Percentiles rank a stretch among this genome's conserved stretches.
phyloP scores from a whole-genome alignment of 345 rosid genomes.

The Citrus maxima region DNA sequence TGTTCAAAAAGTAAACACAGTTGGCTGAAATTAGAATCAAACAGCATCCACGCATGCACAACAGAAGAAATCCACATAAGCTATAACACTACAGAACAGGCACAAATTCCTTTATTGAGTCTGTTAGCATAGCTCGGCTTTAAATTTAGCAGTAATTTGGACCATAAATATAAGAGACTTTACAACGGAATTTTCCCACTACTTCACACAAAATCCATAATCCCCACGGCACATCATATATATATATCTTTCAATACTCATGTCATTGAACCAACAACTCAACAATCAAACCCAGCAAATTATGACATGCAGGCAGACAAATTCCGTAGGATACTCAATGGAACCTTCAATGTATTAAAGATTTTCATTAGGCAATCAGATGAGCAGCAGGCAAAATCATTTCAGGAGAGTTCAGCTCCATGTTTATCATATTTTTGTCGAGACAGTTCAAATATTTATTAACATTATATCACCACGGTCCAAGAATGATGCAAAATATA shows the following conservation, averaged over 20 bases:
- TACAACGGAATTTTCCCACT: not conserved
- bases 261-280: not conserved
- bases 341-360: not conserved
- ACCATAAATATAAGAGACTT: not conserved
- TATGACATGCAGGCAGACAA: not conserved
- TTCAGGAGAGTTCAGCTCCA: not conserved
- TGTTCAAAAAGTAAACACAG: constrained; percentile 23
- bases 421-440: not conserved
- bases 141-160: not conserved
- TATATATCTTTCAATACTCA: not conserved
- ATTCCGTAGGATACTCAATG: not conserved
- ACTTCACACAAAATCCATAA: not conserved
- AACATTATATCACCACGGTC: not conserved
- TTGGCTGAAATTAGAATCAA: constrained; percentile 6
- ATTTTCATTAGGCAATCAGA: not conserved
- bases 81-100: not conserved
- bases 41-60: not conserved
- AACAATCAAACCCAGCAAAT: not conserved
- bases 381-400: too few species aligned
- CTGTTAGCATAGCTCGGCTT: not conserved
- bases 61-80: constrained; percentile 2
- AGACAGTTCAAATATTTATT: not conserved
- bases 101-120: not conserved
- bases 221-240: not conserved
- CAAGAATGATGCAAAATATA: not conserved